Conservation (phyloP, 805 yeast genomes). For the Tetrapisispora phaffii region DNA sequence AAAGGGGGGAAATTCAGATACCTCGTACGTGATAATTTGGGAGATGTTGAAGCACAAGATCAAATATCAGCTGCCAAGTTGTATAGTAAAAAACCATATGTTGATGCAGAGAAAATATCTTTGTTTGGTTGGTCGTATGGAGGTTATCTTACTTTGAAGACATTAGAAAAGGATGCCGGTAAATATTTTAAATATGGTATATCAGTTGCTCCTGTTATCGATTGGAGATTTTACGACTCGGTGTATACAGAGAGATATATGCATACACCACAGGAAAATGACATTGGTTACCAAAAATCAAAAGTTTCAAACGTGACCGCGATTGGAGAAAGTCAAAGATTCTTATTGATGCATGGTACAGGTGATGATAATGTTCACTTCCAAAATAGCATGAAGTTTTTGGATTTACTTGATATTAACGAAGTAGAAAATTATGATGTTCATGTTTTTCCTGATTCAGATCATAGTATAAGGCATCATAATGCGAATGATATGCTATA, state of each 20-base stretch:
- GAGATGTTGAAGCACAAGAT: slow-evolving; percentile 73
- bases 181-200: slow-evolving; percentile 75
- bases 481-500: slow-evolving; percentile 62
- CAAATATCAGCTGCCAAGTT: slow-evolving; percentile 76
- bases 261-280: slow-evolving; percentile 68
- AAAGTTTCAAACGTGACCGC: slow-evolving; percentile 48
- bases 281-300: slow-evolving; percentile 49
- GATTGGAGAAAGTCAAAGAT: slow-evolving; percentile 51
- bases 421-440: slow-evolving; percentile 76
- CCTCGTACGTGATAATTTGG: slow-evolving; percentile 71
- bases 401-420: slow-evolving; percentile 65
- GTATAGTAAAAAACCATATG: slow-evolving; percentile 55
- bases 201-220: slow-evolving; percentile 96
- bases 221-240: slow-evolving; percentile 87
- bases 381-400: slow-evolving; percentile 71
- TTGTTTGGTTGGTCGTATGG: slow-evolving; percentile 99
- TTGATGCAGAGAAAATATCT: slow-evolving; percentile 60
- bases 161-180: slow-evolving; percentile 72
- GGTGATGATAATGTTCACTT: slow-evolving; percentile 97
- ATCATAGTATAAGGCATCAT: slow-evolving; percentile 63
- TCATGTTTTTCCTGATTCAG: slow-evolving; percentile 73
- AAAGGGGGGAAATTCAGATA: slow-evolving; percentile 73
- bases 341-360: slow-evolving; percentile 88
- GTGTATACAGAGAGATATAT: slow-evolving; percentile 91
- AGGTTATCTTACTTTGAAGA: slow-evolving; percentile 84